phyloP scores from a whole-genome alignment of 805 yeast genomes.

The Ogataea philodendri region DNA sequence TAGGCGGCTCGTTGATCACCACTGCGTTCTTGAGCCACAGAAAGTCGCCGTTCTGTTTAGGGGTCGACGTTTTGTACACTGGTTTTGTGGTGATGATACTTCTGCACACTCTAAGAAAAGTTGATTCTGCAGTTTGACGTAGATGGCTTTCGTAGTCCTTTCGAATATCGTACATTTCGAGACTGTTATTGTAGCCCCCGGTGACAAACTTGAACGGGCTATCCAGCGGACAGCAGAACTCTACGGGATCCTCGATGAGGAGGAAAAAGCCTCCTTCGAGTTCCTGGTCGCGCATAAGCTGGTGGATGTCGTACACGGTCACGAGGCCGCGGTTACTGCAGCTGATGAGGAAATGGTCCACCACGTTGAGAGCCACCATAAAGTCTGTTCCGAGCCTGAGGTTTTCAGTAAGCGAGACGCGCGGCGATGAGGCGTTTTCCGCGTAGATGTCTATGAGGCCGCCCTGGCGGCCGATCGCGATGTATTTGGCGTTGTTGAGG shows the following conservation, averaged over 20 bases:
- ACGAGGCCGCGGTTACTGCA: slow-evolving; percentile 29
- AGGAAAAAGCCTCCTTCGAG: slow-evolving; percentile 17
- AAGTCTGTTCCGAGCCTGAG: slow-evolving; percentile 21
- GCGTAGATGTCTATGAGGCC: slow-evolving; percentile 23
- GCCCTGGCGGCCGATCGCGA: slow-evolving; percentile 21
- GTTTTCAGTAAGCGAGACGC: slow-evolving; percentile 17
- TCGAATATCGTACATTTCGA: slow-evolving; percentile 21
- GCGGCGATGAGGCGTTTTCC: slow-evolving; percentile 9
- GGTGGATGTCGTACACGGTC: slow-evolving; percentile 20
- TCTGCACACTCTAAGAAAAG: slow-evolving; percentile 19
- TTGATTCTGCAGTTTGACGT: slow-evolving; percentile 9
- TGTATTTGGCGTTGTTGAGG: slow-evolving; percentile 8
- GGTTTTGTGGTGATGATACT: slow-evolving; percentile 23
- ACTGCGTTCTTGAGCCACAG: slow-evolving; percentile 30
- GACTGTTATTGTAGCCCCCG: slow-evolving; percentile 26
- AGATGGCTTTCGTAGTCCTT: slow-evolving; percentile 14
- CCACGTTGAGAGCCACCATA: slow-evolving; percentile 21
- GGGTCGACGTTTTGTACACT: slow-evolving; percentile 22
- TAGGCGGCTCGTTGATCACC: slow-evolving; percentile 12
- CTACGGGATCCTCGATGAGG: slow-evolving; percentile 24
- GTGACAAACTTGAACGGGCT: slow-evolving; percentile 20
- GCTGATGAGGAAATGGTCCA: slow-evolving; percentile 19
- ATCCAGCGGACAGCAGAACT: slow-evolving; percentile 19
- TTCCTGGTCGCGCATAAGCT: slow-evolving; percentile 10
- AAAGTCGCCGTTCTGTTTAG: slow-evolving; percentile 23